These are phyloP conservation scores for Geotrichum candidum DNA, from an alignment of 1,139 yeast genomes.

Conservation along the genomic window DNA sequence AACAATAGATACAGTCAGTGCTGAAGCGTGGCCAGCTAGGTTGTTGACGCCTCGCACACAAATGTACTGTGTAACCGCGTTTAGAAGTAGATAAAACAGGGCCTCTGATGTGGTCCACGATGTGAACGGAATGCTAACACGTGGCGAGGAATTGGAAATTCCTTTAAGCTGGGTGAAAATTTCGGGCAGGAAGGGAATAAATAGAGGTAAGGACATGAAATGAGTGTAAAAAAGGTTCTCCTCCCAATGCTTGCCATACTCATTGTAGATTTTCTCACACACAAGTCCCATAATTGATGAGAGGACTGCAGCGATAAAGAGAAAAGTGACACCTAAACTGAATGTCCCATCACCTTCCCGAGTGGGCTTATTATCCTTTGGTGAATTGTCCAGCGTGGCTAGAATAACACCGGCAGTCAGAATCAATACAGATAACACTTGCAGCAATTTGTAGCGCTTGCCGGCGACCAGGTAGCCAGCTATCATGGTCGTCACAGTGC, in stretches of 20 bases:
- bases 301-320: slow-evolving; percentile 45
- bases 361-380: slow-evolving; percentile 2
- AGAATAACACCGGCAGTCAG: slow-evolving; percentile 54
- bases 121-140: slow-evolving; percentile 2
- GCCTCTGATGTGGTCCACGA: slow-evolving; percentile 3
- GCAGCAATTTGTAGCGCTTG: slow-evolving; percentile 30
- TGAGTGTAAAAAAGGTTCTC: slow-evolving; percentile 61
- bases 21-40: slow-evolving; percentile 51
- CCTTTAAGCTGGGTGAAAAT: slow-evolving; percentile 24
- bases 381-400: slow-evolving; percentile 38
- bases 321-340: slow-evolving; percentile 42
- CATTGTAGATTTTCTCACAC: slow-evolving; percentile 46
- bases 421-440: slow-evolving; percentile 44
- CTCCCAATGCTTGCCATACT: slow-evolving; percentile 54
- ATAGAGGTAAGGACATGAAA: slow-evolving; percentile 52
- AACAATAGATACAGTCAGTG: slow-evolving; percentile 57
- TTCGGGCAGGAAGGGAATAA: slow-evolving; percentile 36
- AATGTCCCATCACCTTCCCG: slow-evolving; percentile 22
- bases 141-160: slow-evolving; percentile 1
- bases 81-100: slow-evolving; percentile 31
- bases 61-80: slow-evolving; percentile 55
- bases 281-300: slow-evolving; percentile 53
- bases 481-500: slow-evolving; percentile 56
- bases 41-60: slow-evolving; percentile 66
- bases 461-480: slow-evolving; percentile 45